These are phyloP conservation scores for Salix exigua DNA, from an alignment of 345 rosid species.

Conservation along the genomic window DNA sequence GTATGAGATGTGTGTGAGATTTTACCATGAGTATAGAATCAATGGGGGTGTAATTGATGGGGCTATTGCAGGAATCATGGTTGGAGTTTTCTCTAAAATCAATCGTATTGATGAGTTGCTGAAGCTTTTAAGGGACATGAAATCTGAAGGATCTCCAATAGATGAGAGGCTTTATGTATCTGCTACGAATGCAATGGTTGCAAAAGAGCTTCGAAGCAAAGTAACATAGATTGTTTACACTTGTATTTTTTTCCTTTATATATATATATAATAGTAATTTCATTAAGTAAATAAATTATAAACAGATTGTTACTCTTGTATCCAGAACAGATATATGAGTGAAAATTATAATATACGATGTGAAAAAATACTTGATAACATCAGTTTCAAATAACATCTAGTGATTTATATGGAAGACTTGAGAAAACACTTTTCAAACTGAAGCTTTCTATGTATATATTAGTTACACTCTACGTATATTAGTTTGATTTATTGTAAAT, in stretches of 20 bases:
- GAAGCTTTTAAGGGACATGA: conserved; percentile 70
- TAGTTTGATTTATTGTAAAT: too few relatives aligned
- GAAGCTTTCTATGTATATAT: too few relatives aligned
- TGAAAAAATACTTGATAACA: too few relatives aligned
- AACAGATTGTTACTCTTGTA: too few relatives aligned
- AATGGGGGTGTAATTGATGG: conserved; percentile 55
- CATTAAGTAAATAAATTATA: too few relatives aligned
- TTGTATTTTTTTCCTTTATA: background rate
- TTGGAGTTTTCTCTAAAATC: conserved; percentile 73
- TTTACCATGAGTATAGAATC: conserved; percentile 55
- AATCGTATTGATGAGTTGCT: conserved; percentile 59
- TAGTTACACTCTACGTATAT: too few relatives aligned
- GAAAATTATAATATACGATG: too few relatives aligned
- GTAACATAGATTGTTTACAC: background rate
- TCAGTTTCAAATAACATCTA: too few relatives aligned
- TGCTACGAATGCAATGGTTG: conserved; percentile 72
- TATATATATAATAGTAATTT: too few relatives aligned
- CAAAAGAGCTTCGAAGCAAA: conserved; percentile 47
- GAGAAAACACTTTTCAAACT: too few relatives aligned
- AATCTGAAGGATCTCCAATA: conserved; percentile 46
- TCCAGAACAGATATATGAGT: too few relatives aligned
- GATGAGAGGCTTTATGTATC: conserved; percentile 67
- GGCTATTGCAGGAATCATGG: conserved; percentile 83
- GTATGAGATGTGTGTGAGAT: conserved; percentile 52
- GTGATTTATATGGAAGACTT: too few relatives aligned